These are phyloP conservation scores for Asterochloris sp. DNA, from an alignment of 139 green algal species.

Conservation along the genomic window DNA sequence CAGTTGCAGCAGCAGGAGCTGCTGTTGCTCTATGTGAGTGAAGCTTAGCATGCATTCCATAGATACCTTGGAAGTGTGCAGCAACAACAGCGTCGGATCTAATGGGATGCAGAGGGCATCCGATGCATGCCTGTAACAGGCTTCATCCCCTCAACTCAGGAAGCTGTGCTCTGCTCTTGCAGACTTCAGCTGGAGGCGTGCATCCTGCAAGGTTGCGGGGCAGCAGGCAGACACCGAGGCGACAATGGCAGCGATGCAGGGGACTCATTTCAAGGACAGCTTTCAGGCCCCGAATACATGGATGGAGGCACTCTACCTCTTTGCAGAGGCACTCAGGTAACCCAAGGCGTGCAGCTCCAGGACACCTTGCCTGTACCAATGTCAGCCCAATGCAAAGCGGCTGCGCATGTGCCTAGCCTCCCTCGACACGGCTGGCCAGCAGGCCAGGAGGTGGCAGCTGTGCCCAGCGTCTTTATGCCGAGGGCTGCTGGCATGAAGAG, in stretches of 20 bases:
- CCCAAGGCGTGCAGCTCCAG: not conserved
- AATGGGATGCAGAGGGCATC: not conserved
- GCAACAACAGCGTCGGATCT: too few relatives aligned
- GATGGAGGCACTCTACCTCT: constrained; percentile 67
- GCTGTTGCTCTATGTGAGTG: constrained; percentile 11
- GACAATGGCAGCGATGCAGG: too few relatives aligned
- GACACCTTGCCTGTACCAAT: not conserved
- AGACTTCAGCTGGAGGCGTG: too few relatives aligned
- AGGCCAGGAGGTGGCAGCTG: not conserved
- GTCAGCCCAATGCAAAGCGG: not conserved
- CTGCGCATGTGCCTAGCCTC: not conserved
- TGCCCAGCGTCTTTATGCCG: not conserved
- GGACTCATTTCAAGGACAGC: constrained; percentile 27
- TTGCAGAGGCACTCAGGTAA: constrained; percentile 70
- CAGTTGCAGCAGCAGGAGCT: constrained; percentile 17
- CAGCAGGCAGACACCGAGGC: too few relatives aligned
- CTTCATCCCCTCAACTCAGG: not conserved
- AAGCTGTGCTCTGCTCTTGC: not conserved
- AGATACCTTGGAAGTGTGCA: too few relatives aligned
- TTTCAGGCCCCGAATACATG: constrained; percentile 62
- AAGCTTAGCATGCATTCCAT: too few relatives aligned
- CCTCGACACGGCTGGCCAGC: not conserved
- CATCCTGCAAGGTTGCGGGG: too few relatives aligned
- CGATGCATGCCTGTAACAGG: not conserved
- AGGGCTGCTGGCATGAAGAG: not conserved